phyloP scores from a whole-genome alignment of 495 filamentous ascomycete species.

The Haplographium delicatum region DNA sequence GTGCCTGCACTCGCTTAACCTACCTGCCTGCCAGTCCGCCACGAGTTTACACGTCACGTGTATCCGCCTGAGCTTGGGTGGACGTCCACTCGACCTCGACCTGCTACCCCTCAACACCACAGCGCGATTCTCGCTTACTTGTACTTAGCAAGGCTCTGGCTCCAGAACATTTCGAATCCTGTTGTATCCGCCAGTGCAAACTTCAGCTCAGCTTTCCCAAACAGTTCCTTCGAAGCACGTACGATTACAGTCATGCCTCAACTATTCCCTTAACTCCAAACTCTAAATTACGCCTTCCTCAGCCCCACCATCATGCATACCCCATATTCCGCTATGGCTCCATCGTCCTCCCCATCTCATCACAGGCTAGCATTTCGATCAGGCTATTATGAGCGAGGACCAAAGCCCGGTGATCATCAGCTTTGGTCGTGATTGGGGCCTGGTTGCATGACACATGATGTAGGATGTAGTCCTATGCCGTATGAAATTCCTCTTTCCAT shows the following conservation, averaged over 20 bases:
- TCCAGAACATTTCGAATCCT: background rate
- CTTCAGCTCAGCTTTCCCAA: background rate
- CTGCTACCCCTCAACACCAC: no score
- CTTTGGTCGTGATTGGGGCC: constrained; percentile 76
- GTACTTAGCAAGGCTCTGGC: background rate
- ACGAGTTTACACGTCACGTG: no score
- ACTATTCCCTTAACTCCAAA: no score
- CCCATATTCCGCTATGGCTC: constrained; percentile 75
- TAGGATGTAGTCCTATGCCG: constrained; percentile 92
- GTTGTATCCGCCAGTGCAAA: background rate
- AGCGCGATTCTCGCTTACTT: background rate
- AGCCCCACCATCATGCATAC: background rate
- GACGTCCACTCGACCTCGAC: no score
- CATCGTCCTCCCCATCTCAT: constrained; percentile 88
- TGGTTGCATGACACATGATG: constrained; percentile 76
- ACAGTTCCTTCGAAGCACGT: background rate
- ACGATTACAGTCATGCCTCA: background rate
- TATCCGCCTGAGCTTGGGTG: no score
- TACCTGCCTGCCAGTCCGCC: no score
- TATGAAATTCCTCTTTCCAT: constrained; percentile 26
- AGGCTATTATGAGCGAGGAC: constrained; percentile 89
- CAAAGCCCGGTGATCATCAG: constrained; percentile 90
- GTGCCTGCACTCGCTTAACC: background rate
- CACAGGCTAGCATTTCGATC: constrained; percentile 94
- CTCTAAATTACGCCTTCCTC: background rate